A percentile compares a stretch with the other conserved stretches of the same genome.
Evolutionary conservation across 305 asterid genomes (phyloP).

Genomic region (Fraxinus platypoda): DNA sequence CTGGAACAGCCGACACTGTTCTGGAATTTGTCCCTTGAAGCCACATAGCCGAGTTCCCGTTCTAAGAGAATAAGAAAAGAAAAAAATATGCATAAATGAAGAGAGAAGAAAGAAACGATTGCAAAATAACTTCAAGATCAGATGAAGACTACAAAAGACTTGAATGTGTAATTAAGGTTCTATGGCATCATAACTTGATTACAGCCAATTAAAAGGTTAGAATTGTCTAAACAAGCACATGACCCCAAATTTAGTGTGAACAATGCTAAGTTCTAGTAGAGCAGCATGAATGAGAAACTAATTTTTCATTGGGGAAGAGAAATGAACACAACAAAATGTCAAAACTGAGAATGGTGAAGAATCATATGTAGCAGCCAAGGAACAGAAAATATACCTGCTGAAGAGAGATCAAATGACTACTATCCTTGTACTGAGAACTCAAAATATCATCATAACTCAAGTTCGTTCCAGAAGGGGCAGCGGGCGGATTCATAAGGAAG

Average conservation of each 20-base stretch:
- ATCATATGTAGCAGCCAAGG: background rate
- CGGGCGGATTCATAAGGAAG: constrained; percentile 60
- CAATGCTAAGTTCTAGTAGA: background rate
- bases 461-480: constrained; percentile 69
- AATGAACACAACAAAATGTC: background rate
- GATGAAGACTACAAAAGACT: background rate
- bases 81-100: background rate
- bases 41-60: constrained; percentile 69
- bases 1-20: constrained; percentile 63
- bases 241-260: background rate
- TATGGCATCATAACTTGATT: background rate
- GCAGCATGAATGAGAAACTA: background rate
- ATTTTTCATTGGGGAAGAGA: background rate
- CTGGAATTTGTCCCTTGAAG: constrained; percentile 74
- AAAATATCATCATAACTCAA: constrained; percentile 69
- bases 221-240: background rate
- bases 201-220: background rate
- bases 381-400: constrained; percentile 51
- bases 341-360: background rate
- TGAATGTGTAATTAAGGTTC: background rate
- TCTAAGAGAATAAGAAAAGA: constrained; percentile 39
- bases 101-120: background rate
- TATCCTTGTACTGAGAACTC: constrained; percentile 85
- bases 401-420: constrained; percentile 65
- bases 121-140: background rate